Evolutionary conservation across 2,329 filamentous ascomycete species (phyloP).

Genomic region (Biscogniauxia mediterranea): DNA sequence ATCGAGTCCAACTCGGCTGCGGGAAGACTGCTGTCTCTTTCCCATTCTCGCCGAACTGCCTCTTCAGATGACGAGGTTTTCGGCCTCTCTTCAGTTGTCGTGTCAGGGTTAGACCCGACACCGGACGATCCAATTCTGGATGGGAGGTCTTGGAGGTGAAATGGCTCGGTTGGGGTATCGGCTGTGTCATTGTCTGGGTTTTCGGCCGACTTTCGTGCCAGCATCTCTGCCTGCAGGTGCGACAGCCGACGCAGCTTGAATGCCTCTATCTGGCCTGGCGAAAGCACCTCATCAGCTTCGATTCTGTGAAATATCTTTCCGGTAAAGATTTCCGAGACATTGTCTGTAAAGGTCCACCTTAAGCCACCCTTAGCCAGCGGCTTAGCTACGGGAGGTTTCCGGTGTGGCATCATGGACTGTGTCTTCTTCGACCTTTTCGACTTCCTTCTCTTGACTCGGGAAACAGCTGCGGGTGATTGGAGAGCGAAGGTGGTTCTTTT

Average conservation of each 20-base stretch:
- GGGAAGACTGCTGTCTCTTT: slow-evolving; percentile 11
- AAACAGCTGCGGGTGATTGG: slow-evolving; percentile 29
- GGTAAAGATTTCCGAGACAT: slow-evolving; percentile 56
- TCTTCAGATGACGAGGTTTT: slow-evolving; percentile 24
- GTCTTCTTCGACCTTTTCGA: slow-evolving; percentile 28
- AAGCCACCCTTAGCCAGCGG: slow-evolving; percentile 33
- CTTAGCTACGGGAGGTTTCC: slow-evolving; percentile 25
- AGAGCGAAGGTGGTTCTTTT: slow-evolving; percentile 17
- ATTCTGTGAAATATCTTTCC: slow-evolving; percentile 53
- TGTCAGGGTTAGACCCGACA: slow-evolving; percentile 29
- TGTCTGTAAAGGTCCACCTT: slow-evolving; percentile 55
- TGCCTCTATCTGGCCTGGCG: slow-evolving; percentile 49
- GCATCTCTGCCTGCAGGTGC: slow-evolving; percentile 26
- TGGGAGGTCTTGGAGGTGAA: slow-evolving; percentile 49
- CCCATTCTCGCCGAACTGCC: slow-evolving; percentile 20
- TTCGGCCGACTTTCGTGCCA: slow-evolving; percentile 30
- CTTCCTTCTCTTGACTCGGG: slow-evolving; percentile 40
- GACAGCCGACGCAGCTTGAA: slow-evolving; percentile 41
- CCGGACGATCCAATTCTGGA: slow-evolving; percentile 41
- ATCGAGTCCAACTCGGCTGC: slow-evolving; percentile 9
- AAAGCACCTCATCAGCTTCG: slow-evolving; percentile 60
- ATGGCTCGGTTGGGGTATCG: slow-evolving; percentile 47
- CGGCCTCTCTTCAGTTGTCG: slow-evolving; percentile 28
- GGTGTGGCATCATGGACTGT: slow-evolving; percentile 25
- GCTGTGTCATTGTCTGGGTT: slow-evolving; percentile 33